Evolutionary conservation across 129 eudicot species (phyloP), one percentile per base, ranked within the genome.

Genomic region (Centrapalus pauciflorus): DNA sequence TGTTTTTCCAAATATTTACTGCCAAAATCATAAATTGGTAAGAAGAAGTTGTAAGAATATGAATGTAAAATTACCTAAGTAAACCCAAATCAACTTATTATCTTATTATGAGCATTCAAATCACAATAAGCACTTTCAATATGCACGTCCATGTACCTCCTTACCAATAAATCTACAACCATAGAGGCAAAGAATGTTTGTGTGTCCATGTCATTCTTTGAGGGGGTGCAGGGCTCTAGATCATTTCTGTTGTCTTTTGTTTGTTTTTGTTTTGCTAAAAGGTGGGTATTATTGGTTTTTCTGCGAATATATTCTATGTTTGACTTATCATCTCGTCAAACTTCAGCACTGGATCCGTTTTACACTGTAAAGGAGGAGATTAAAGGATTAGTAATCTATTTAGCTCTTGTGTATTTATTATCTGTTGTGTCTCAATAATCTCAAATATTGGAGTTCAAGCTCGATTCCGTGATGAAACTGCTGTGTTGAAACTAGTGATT

Each of bases 261-360:
- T 45, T 20, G 21, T 45, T 45, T 10, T n/a, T n/a, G n/a, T 45
- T 45, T 45, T 45, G 52, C 52, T 45, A 45, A 45, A 20, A 45
- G 52, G 52, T 45, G 52, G 5, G 52, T 5, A n/a, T 16, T 45
- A n/a, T n/a, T n/a, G n/a, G n/a, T 40, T 16, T 45, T 45, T 20
- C 52, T n/a, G 52, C 5, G 23, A 45, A 45, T 1, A 23, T 14
- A 16, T n/a, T 4, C 14, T 45, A 45, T 23, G 17, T 9, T 45
- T 45, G 24, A 45, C 23, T 45, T 45, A 84, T 84, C n/a, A n/a
- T n/a, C n/a, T n/a, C n/a, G n/a, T n/a, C n/a, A n/a, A 86, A 80
- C 90, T 46, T 84, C 90, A 30, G 83, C 83, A 65, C 90, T 77
- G 45, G 90, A 84, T 67, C 90, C 90, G 4, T 84, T 80, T 63